Percentiles rank a stretch among this genome's conserved stretches.
Conservation (phyloP, 1,139 yeast species). For the Blastobotrys serpentis region DNA sequence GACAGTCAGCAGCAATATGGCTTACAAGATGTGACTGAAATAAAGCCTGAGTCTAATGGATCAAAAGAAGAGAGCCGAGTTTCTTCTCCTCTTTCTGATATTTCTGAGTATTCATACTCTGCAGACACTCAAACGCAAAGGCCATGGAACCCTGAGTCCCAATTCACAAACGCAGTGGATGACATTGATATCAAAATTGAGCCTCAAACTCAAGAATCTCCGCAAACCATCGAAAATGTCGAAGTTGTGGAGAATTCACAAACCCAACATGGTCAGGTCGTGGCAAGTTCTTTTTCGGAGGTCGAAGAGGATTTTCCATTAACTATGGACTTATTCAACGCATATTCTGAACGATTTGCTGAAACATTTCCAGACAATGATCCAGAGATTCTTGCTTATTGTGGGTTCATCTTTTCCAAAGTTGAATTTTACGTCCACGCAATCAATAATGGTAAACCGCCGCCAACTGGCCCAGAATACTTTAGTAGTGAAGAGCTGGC, state of each 20-base stretch:
- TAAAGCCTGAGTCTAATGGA: no score
- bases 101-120: background rate
- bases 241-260: background rate
- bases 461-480: background rate
- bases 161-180: background rate
- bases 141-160: background rate
- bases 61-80: no score
- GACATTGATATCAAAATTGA: background rate
- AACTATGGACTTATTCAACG: background rate
- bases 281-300: background rate
- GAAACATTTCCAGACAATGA: background rate
- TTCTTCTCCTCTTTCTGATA: background rate
- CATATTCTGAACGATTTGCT: background rate
- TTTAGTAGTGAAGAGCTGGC: background rate
- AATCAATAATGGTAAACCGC: background rate
- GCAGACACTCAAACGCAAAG: background rate
- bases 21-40: no score
- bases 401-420: background rate
- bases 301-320: background rate
- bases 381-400: slow-evolving; percentile 2
- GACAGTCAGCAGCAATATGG: background rate
- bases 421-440: background rate
- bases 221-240: background rate
- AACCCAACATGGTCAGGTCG: background rate
- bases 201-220: background rate